Base-by-base conservation (phyloP, 2,329 filamentous ascomycete species). In the Scolecobasidium constrictum region DNA sequence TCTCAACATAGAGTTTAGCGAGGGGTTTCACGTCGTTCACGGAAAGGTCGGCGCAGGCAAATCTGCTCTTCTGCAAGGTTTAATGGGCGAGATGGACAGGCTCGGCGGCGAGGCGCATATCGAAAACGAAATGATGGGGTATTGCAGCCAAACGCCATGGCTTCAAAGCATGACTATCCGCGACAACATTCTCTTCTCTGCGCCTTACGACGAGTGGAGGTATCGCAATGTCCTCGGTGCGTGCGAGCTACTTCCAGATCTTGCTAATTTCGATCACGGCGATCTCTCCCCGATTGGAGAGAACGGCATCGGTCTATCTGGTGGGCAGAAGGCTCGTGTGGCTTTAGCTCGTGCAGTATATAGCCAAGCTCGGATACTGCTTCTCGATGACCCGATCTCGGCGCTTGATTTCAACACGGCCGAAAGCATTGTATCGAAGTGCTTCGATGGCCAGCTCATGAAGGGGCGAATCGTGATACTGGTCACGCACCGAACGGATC, bases 211-310 rank as follows among this genome's bases (percentile, higher is more conserved):
- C 46, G 78, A 83, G 47, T 64, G 66, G 13, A 68, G 75, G 52
- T 94, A 71, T 67, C 72, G 77, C 43, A 72, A 80, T 28, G 80
- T 88, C n/a, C 54, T 82, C 2, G 75, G 81, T 46, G 75, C 70
- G 3, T 82, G 78, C 52, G 75, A 75, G 3, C 58, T 83, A 18
- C 64, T 73, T 18, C 70, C 73, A 1, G 78, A 83, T 55, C 68
- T 83, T 47, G 67, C 67, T 0, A 72, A 72, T 37, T 77, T 83
- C 55, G 75, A 77, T 49, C 67, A 79, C 47, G 77, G 78, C 2
- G 78, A 83, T 55, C 55, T 78, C 1, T 78, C 74, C 0, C 68
- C 73, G 44, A 69, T 78, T 44, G 75, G 75, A 1, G 74, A 78
- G 51, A 78, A 78, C 52, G 75, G 75, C 0, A 71, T 77, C 40